A percentile compares a stretch with the other conserved stretches of the same genome.
Evolutionary conservation across 176 grass and related monocot genomes (phyloP).

Genomic region (Panicum miliaceum): DNA sequence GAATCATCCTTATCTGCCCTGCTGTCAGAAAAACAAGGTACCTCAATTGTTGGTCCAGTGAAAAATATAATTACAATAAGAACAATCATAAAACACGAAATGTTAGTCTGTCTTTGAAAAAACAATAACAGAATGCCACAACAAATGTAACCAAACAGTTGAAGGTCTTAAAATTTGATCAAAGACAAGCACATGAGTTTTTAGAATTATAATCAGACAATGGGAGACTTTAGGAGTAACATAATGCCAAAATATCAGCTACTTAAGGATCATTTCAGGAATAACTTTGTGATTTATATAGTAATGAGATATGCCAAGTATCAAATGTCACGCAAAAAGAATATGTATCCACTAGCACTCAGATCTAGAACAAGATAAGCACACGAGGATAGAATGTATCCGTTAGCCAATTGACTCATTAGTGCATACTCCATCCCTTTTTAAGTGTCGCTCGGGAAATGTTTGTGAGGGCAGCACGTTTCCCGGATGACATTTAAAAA

Average conservation of each 20-base stretch:
- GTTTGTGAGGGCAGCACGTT: too few relatives aligned
- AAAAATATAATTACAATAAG: slow-evolving; percentile 20
- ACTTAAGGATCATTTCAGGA: neutral
- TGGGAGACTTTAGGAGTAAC: neutral
- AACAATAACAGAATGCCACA: neutral
- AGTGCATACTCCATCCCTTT: neutral
- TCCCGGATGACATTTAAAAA: too few relatives aligned
- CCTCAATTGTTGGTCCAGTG: slow-evolving; percentile 12
- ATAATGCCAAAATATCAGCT: slow-evolving; percentile 11
- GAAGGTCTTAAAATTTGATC: neutral
- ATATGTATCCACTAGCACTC: neutral
- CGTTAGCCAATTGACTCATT: neutral
- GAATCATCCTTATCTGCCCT: slow-evolving; percentile 75
- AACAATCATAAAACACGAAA: slow-evolving; percentile 20
- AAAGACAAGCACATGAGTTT: neutral
- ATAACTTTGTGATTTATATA: neutral
- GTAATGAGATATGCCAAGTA: neutral
- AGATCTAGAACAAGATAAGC: neutral
- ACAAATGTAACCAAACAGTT: neutral
- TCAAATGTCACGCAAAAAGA: neutral
- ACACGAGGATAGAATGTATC: neutral
- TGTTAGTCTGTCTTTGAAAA: neutral
- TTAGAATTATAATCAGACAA: neutral
- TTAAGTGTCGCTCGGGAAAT: too few relatives aligned
- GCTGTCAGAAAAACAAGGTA: slow-evolving; percentile 40